Percentiles rank a stretch among this genome's conserved stretches.
Evolutionary conservation across 306 rosid species (phyloP).

Genomic region (Cyclanthera cordifolia): DNA sequence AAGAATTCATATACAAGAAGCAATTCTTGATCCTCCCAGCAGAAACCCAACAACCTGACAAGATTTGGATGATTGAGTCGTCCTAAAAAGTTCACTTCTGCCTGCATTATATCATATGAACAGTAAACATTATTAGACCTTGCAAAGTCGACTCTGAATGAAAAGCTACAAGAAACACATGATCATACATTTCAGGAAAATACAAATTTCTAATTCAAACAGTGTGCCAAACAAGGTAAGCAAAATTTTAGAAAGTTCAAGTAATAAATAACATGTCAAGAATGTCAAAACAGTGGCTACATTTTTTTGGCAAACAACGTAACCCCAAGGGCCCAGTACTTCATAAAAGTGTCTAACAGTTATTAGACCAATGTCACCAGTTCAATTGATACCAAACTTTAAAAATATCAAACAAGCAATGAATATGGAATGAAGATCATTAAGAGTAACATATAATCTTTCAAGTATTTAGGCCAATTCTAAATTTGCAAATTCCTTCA

Average conservation of each 20-base stretch:
- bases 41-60: constrained; percentile 69
- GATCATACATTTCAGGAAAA: background rate
- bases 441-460: background rate
- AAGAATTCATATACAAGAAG: constrained; percentile 89
- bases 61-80: constrained; percentile 72
- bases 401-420: background rate
- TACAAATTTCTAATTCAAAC: background rate
- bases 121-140: background rate
- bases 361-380: background rate
- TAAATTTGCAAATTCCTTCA: background rate
- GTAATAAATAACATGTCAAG: background rate
- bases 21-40: constrained; percentile 50
- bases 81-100: constrained; percentile 77
- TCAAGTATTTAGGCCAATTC: background rate
- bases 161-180: background rate
- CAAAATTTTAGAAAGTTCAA: background rate
- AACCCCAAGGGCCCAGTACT: background rate
- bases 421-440: background rate
- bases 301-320: background rate
- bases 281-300: background rate
- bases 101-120: constrained; percentile 34
- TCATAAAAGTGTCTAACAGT: background rate
- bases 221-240: background rate
- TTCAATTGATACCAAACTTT: background rate
- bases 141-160: background rate